These are phyloP conservation scores for Suhomyces choctaworum DNA, from an alignment of 1,139 yeast species.

Conservation along the genomic window DNA sequence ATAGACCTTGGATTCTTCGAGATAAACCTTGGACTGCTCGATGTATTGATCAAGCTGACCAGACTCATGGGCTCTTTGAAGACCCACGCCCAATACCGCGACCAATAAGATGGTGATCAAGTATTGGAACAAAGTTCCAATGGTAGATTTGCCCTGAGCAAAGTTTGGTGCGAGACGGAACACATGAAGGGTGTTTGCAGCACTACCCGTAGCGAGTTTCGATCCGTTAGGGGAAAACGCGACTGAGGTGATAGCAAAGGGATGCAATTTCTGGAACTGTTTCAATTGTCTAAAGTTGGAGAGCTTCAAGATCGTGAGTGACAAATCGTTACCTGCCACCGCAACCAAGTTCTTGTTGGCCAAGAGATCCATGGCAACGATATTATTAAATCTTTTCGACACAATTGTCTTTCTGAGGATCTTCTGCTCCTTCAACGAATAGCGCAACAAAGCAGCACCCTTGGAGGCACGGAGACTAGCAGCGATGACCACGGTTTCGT, in stretches of 20 bases:
- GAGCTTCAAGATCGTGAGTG: constrained; percentile 57
- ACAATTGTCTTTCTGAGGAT: constrained; percentile 45
- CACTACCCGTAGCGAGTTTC: constrained; percentile 74
- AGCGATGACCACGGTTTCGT: constrained; percentile 54
- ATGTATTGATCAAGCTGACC: constrained; percentile 34
- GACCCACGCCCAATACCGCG: constrained; percentile 45
- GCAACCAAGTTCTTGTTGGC: constrained; percentile 54
- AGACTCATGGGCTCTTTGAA: constrained; percentile 41
- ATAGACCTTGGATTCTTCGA: constrained; percentile 30
- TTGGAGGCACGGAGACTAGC: constrained; percentile 48
- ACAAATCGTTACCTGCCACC: constrained; percentile 73
- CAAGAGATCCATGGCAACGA: constrained; percentile 67
- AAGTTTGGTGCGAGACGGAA: constrained; percentile 58
- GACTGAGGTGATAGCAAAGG: constrained; percentile 77
- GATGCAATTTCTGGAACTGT: constrained; percentile 62
- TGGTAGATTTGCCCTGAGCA: constrained; percentile 44
- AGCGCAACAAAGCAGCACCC: constrained; percentile 43
- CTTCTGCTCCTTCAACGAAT: constrained; percentile 43
- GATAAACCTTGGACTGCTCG: constrained; percentile 14
- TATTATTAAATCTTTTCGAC: constrained; percentile 57
- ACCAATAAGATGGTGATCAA: constrained; percentile 48
- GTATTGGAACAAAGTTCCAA: constrained; percentile 42
- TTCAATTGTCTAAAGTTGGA: constrained; percentile 52
- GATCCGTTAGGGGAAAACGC: constrained; percentile 70
- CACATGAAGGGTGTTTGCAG: constrained; percentile 73